phyloP scores from a whole-genome alignment of 441 rosid species.

The Theobroma grandiflorum region DNA sequence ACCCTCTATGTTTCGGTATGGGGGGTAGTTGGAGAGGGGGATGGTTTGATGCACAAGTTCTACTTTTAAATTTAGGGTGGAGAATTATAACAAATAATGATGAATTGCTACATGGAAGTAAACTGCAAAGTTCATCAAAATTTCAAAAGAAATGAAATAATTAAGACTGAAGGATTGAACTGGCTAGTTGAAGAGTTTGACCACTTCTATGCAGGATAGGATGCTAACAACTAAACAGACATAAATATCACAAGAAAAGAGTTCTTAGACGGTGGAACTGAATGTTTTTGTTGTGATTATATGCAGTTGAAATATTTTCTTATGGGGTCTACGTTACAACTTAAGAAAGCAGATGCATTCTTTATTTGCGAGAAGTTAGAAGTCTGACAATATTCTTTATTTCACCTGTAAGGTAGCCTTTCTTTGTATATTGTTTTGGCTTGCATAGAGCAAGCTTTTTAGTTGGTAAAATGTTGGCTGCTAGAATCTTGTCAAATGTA shows the following conservation, averaged over 20 bases:
- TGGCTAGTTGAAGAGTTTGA: constrained; percentile 5
- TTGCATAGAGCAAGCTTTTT: not conserved
- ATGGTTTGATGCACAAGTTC: constrained; percentile 1
- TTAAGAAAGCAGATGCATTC: constrained; percentile 7
- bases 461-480: not conserved
- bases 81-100: constrained; percentile 8
- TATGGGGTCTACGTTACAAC: not conserved
- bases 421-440: not conserved
- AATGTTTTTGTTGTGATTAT: not conserved
- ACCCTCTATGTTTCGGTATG: not conserved
- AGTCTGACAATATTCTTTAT: not conserved
- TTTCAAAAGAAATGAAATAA: not conserved
- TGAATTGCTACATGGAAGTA: not conserved
- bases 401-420: not conserved
- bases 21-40: not conserved
- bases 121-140: not conserved
- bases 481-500: not conserved
- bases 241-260: not conserved
- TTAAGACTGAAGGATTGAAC: constrained; percentile 10
- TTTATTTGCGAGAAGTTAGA: not conserved
- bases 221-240: not conserved
- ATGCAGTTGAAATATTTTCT: not conserved
- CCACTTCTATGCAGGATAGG: not conserved
- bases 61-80: not conserved
- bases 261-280: not conserved